Conservation (phyloP, 225 moss, liverwort and hornwort species). For the Straminergon stramineum region DNA sequence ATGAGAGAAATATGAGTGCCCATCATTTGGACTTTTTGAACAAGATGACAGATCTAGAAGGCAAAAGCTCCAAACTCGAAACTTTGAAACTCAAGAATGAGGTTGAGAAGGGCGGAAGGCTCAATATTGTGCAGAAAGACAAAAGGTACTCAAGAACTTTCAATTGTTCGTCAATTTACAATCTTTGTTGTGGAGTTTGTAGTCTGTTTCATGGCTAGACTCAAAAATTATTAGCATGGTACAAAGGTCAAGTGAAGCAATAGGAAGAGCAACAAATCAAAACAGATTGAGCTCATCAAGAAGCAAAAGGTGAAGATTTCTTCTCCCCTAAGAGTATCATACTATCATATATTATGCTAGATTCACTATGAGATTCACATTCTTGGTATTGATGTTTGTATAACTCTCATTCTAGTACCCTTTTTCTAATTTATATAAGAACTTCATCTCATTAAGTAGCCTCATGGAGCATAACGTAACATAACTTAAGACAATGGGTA, state of each 20-base stretch:
- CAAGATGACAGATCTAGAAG: constrained; percentile 34
- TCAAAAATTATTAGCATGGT: constrained; percentile 30
- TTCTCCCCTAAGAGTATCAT: neutral
- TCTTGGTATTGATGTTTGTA: too few species aligned
- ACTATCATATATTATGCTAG: neutral
- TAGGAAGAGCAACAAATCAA: constrained; percentile 46
- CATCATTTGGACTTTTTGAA: constrained; percentile 25
- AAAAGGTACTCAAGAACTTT: neutral
- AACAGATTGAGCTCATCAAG: constrained; percentile 66
- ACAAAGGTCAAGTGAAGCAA: constrained; percentile 32
- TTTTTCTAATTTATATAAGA: too few species aligned
- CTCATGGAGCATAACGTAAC: too few species aligned
- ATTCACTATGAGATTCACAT: neutral
- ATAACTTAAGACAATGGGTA: too few species aligned
- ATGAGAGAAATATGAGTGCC: constrained; percentile 30
- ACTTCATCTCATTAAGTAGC: too few species aligned
- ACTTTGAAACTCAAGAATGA: constrained; percentile 39
- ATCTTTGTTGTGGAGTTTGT: neutral
- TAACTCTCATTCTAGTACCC: too few species aligned
- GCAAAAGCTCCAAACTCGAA: constrained; percentile 30
- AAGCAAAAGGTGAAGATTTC: constrained; percentile 48
- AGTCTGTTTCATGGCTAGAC: constrained; percentile 20
- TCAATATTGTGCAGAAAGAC: constrained; percentile 10
- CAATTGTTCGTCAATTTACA: neutral
- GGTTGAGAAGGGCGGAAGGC: constrained; percentile 44